These are phyloP conservation scores for Onygena corvina DNA, from an alignment of 2,329 filamentous ascomycete genomes.

Conservation along the genomic window DNA sequence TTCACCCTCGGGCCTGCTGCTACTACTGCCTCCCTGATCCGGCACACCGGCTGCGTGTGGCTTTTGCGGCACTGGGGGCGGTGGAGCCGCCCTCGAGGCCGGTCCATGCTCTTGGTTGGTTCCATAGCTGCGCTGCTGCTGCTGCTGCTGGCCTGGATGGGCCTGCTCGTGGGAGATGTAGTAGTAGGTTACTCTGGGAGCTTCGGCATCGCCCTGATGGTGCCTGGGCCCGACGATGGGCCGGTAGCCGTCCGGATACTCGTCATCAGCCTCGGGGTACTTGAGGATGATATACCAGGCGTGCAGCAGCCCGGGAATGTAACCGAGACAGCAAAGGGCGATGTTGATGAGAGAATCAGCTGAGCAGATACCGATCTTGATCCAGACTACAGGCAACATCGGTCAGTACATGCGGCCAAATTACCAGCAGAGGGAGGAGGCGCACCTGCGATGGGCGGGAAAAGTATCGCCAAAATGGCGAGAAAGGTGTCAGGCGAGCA, in stretches of 20 bases:
- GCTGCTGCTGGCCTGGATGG: conserved; percentile 19
- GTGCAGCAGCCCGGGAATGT: conserved; percentile 78
- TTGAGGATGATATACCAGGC: conserved; percentile 96
- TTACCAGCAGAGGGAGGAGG: conserved; percentile 10
- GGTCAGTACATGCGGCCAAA: not conserved
- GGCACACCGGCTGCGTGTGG: not conserved
- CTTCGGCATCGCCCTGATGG: conserved; percentile 26
- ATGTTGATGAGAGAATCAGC: conserved; percentile 93
- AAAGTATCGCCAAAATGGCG: conserved; percentile 49
- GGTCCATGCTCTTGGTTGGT: conserved; percentile 25
- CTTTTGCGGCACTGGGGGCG: conserved; percentile 16
- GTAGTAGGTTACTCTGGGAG: conserved; percentile 57
- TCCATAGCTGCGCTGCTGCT: conserved; percentile 28
- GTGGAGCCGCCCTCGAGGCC: conserved; percentile 21
- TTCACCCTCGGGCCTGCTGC: conserved; percentile 25
- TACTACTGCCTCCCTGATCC: conserved; percentile 23
- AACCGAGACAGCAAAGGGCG: conserved; percentile 68
- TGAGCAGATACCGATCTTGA: conserved; percentile 86
- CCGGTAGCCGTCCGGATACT: conserved; percentile 49
- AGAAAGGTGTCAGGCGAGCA: conserved; percentile 51
- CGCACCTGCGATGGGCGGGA: conserved; percentile 47
- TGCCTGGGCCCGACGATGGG: conserved; percentile 44
- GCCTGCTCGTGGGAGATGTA: conserved; percentile 48
- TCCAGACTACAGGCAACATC: conserved; percentile 62
- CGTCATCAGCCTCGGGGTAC: conserved; percentile 62